Conservation (phyloP, 148 eudicot genomes). For the Nyssa sinensis region DNA sequence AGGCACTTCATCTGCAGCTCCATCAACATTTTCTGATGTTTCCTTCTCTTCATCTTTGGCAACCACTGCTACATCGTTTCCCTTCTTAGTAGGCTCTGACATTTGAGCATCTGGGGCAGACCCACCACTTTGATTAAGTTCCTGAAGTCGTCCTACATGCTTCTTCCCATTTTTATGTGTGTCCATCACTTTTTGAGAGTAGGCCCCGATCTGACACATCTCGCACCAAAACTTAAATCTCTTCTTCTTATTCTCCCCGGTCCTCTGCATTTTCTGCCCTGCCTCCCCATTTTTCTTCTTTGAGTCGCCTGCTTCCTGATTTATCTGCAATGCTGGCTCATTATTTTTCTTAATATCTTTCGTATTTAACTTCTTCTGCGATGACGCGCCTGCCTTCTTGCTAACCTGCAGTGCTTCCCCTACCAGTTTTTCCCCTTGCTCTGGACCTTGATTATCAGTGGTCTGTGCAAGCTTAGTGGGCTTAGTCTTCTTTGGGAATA, state of each 20-base stretch:
- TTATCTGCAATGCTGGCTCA: background rate
- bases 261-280: conserved; percentile 3
- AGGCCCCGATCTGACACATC: conserved; percentile 46
- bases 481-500: conserved; percentile 29
- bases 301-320: background rate
- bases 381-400: too few species aligned
- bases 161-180: conserved; percentile 45
- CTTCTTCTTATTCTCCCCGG: conserved; percentile 1
- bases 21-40: background rate
- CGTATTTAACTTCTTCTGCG: background rate
- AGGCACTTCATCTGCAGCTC: background rate
- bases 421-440: background rate
- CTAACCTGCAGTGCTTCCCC: background rate
- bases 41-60: background rate
- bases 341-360: background rate
- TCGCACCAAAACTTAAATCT: conserved; percentile 46
- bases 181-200: conserved; percentile 35
- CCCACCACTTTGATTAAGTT: conserved; percentile 4
- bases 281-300: conserved; percentile 9
- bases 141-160: conserved; percentile 27
- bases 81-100: background rate
- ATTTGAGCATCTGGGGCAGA: background rate
- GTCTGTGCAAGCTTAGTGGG: background rate
- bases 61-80: background rate
- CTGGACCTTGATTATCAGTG: background rate